Evolutionary conservation across 176 grass and related monocot species (phyloP).

Genomic region (Phoenix roebelenii): DNA sequence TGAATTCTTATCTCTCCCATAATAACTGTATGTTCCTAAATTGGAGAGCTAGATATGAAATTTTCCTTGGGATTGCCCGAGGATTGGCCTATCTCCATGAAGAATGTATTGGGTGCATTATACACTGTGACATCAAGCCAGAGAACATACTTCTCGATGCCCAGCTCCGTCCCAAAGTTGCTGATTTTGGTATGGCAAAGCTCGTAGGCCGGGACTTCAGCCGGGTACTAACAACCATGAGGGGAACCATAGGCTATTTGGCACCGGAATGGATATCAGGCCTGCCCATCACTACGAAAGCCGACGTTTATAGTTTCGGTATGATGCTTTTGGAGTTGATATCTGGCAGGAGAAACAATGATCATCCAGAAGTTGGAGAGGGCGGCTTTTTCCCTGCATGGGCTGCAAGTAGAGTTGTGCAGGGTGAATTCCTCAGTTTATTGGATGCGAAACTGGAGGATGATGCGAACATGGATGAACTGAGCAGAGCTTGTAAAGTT

Average conservation of each 20-base stretch:
- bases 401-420: slow-evolving; percentile 2
- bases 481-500: slow-evolving; percentile 10
- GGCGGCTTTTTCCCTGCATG: slow-evolving; percentile 14
- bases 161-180: slow-evolving; percentile 12
- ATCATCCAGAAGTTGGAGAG: not conserved
- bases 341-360: slow-evolving; percentile 13
- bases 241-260: slow-evolving; percentile 33
- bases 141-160: slow-evolving; percentile 34
- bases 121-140: slow-evolving; percentile 38
- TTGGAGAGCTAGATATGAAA: slow-evolving; percentile 23
- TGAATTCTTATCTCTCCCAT: slow-evolving; percentile 23
- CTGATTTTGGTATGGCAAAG: slow-evolving; percentile 42
- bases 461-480: slow-evolving; percentile 2
- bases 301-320: slow-evolving; percentile 29
- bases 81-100: slow-evolving; percentile 33
- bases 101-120: slow-evolving; percentile 25
- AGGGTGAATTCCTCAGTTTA: not conserved
- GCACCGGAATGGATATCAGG: slow-evolving; percentile 30
- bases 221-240: slow-evolving; percentile 27
- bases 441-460: slow-evolving; percentile 6
- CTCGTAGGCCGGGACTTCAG: slow-evolving; percentile 31
- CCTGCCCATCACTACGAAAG: slow-evolving; percentile 22
- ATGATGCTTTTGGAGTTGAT: slow-evolving; percentile 39
- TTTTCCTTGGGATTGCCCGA: slow-evolving; percentile 22
- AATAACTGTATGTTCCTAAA: slow-evolving; percentile 5